Percentiles rank a stretch among this genome's conserved stretches.
These are phyloP conservation scores for Boletus subparvulus DNA, from an alignment of 768 basidiomycete genomes.

Conservation along the genomic window DNA sequence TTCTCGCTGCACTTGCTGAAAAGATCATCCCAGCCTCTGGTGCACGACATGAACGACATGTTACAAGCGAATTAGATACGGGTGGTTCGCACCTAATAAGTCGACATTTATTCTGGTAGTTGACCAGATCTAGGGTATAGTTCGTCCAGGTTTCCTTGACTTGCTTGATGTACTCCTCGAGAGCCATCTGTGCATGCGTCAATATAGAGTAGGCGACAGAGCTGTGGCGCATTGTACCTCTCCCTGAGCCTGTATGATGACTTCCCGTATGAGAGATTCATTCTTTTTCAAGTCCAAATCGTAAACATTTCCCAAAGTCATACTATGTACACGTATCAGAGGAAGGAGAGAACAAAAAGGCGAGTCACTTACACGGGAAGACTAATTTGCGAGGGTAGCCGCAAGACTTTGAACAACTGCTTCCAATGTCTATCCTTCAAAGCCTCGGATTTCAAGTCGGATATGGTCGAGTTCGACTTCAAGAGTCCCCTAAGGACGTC, in stretches of 20 bases:
- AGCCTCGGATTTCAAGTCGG: slow-evolving; percentile 95
- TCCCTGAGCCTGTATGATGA: slow-evolving; percentile 96
- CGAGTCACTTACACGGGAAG: slow-evolving; percentile 59
- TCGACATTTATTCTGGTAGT: slow-evolving; percentile 98
- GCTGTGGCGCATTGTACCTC: slow-evolving; percentile 53
- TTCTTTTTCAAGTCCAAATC: slow-evolving; percentile 95
- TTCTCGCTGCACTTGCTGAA: slow-evolving; percentile 98
- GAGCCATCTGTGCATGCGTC: slow-evolving; percentile 67
- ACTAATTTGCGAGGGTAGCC: slow-evolving; percentile 71
- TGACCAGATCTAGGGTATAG: slow-evolving; percentile 93
- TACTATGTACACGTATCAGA: slow-evolving; percentile 44
- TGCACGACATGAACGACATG: slow-evolving; percentile 7
- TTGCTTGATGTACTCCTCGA: slow-evolving; percentile 93
- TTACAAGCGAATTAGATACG: background rate
- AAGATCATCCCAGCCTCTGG: slow-evolving; percentile 93
- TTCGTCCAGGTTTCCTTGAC: slow-evolving; percentile 97
- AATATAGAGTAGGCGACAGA: background rate
- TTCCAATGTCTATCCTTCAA: slow-evolving; percentile 98
- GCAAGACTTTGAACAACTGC: slow-evolving; percentile 88
- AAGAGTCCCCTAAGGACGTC: slow-evolving; percentile 82
- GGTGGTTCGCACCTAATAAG: slow-evolving; percentile 66
- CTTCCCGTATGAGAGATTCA: slow-evolving; percentile 87
- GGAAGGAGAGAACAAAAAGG: slow-evolving; percentile 10
- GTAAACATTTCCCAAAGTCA: slow-evolving; percentile 96
- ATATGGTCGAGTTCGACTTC: slow-evolving; percentile 87